Evolutionary conservation across 2,329 filamentous ascomycete species (phyloP), one percentile per base, ranked within the genome.

Genomic region (Xylariales sp.): DNA sequence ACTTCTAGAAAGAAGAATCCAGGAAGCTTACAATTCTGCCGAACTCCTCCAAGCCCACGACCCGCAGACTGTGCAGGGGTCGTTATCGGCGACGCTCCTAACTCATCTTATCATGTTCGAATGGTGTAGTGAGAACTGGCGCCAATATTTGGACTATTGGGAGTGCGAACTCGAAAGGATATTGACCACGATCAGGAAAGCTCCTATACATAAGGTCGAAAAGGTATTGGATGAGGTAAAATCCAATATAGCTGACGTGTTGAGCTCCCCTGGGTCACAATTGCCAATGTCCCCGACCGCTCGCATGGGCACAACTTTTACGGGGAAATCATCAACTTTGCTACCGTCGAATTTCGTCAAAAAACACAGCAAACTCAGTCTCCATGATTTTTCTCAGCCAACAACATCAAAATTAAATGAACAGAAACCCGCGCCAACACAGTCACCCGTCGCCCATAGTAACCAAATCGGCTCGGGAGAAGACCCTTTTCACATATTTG

Each of bases 31-130:
- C 23, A 53, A 5, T 6, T 32, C 46, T n/a, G 32, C 1, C n/a
- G 23, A 52, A 9, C 36, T 14, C 5, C 32, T 28, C 28, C 49
- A 32, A 18, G 50, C 8, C 4, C 7, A 16, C 16, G 16, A 57
- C n/a, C 16, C 32, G 5, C 50, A 50, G n/a, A 61, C n/a, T 36
- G 7, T 52, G 7, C 32, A 57, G n/a, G 34, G 50, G 5, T 56
- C 57, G 14, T 66, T 66, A 7, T 23, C 50, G 1, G 45, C 57
- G 6, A 62, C 43, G 0, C 16, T 66, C 1, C 4, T 48, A 18
- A 58, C 53, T 5, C 58, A 66, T 36, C 59, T 66, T 32, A 58
- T 62, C 41, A 14, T 58, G 14, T 66, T 66, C 48, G 64, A 66
- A 23, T 66, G 64, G 64, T 66, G 64, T 14, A n/a, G 18, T 4